phyloP scores from a whole-genome alignment of 441 rosid species.

The Mallotus repandus region DNA sequence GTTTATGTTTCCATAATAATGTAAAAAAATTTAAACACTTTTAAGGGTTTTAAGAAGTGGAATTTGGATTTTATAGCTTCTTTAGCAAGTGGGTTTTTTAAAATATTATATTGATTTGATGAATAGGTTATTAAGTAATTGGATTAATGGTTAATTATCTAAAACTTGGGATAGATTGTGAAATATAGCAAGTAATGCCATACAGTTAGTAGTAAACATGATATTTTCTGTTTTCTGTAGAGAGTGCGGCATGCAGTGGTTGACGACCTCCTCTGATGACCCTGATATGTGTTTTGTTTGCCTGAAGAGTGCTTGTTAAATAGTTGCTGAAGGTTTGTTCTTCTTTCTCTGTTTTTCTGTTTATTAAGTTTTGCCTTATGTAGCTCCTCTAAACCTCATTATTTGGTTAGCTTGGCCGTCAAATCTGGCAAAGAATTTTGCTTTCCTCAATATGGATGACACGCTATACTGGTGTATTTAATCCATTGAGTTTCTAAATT shows the following conservation, averaged over 20 bases:
- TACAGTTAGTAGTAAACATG: background rate
- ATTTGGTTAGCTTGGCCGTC: conserved; percentile 2
- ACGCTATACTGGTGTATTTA: background rate
- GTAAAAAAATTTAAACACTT: no score
- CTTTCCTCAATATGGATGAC: background rate
- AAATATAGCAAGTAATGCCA: background rate
- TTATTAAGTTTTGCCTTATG: conserved; percentile 6
- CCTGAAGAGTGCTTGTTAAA: conserved; percentile 82
- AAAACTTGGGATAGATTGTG: no score
- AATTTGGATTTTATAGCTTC: no score
- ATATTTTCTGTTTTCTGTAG: conserved; percentile 41
- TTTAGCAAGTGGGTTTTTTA: no score
- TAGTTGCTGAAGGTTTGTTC: conserved; percentile 88
- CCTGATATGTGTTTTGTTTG: conserved; percentile 90
- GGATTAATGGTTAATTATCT: no score
- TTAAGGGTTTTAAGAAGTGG: no score
- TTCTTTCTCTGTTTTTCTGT: conserved; percentile 15
- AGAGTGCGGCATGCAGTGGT: conserved; percentile 75
- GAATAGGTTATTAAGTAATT: no score
- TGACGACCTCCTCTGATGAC: conserved; percentile 57
- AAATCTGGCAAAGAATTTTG: conserved; percentile 1
- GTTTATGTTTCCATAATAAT: no score
- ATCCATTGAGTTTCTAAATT: background rate
- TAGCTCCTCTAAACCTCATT: background rate
- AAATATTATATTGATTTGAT: no score